Base-by-base conservation (phyloP, 1,139 yeast species). In the Eremothecium sinecaudum region DNA sequence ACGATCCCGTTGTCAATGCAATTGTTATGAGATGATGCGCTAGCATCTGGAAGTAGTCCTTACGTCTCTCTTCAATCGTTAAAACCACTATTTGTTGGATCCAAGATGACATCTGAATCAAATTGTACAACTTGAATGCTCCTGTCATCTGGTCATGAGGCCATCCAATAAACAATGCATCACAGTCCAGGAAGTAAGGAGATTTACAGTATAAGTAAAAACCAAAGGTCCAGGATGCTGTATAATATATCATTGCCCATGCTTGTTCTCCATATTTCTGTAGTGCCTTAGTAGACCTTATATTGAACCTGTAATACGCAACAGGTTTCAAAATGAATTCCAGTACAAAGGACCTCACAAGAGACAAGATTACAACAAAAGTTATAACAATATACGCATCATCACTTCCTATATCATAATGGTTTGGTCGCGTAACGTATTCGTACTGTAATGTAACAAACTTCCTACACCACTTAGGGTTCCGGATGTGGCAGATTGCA, bases 11-110 rank as follows among this genome's bases (percentile, higher is more conserved):
- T 28, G 81, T 69, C 40, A 86, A 66, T 19, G 66, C 48, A 48
- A 78, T 69, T 1, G 96, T 86, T 37, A 86, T 77, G 35, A 86
- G 75, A 59, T 86, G 96, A 56, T 86, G 96, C 33, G 79, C 64
- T 51, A 84, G 74, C 96, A 86, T 86, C 58, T 84, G 94, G 47
- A 62, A 59, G 56, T 82, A 78, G 56, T 86, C 96, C 55, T 83
- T 83, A 47, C 96, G 73, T 43, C 67, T 72, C 42, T 73, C 75
- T 59, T 86, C 96, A 35, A 84, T 61, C 58, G 83, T 75, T 41
- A 86, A 63, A 13, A 79, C 84, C 45, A 80, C 69, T 17, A 83
- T 66, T 58, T 83, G 94, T 48, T 81, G 86, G 42, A 83, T 52
- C 94, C 94, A 86, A 46, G 73, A 75, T 6, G 82, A 78, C 23